Evolutionary conservation across 305 asterid species (phyloP).

Genomic region (Fraxinus angustifolia): DNA sequence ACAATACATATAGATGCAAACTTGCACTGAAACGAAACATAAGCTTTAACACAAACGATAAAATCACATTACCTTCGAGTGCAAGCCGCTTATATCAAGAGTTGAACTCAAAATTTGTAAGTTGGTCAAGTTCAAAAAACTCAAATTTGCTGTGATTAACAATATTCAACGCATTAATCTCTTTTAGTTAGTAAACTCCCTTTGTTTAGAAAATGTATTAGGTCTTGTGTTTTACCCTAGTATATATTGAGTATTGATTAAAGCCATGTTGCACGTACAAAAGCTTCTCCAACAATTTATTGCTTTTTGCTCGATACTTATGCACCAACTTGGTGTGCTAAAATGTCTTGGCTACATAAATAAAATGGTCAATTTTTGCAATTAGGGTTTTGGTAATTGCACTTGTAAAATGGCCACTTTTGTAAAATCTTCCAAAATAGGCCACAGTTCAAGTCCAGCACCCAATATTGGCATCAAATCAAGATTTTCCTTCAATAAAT

Average conservation of each 20-base stretch:
- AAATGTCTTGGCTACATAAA: not conserved
- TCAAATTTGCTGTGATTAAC: not conserved
- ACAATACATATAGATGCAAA: not conserved
- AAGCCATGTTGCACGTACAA: not conserved
- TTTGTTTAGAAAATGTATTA: not conserved
- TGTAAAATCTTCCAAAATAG: not conserved
- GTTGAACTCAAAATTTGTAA: not conserved
- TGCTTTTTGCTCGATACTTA: not conserved
- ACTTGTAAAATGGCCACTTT: not conserved
- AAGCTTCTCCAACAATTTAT: not conserved
- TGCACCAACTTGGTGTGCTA: not conserved
- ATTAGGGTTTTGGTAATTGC: not conserved
- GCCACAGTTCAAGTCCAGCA: not conserved
- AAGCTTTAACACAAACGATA: not conserved
- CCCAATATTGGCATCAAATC: not conserved
- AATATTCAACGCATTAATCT: not conserved
- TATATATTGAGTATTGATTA: not conserved
- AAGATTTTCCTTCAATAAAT: not conserved
- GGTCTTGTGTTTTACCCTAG: not conserved
- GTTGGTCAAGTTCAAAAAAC: not conserved
- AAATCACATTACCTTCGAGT: not conserved
- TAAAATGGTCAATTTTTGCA: not conserved
- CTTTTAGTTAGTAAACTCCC: not conserved
- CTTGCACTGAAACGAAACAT: not conserved
- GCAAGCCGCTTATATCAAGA: not conserved